A percentile compares a stretch with the other conserved stretches of the same genome.
phyloP scores from a whole-genome alignment of 495 filamentous ascomycete species.

The Hyaloscypha finlandica region DNA sequence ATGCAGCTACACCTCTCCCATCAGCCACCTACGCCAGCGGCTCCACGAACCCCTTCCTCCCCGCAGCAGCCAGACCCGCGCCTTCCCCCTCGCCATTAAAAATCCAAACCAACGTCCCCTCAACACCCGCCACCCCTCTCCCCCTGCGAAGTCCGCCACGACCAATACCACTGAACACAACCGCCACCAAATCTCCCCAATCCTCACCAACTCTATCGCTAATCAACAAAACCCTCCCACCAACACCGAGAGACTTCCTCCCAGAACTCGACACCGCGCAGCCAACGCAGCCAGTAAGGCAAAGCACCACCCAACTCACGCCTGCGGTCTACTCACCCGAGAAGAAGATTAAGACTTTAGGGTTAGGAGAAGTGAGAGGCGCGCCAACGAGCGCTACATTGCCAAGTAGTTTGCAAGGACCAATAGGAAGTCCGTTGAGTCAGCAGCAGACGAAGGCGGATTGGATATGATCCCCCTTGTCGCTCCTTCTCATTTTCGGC shows the following conservation, averaged over 20 bases:
- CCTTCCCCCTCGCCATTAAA: slow-evolving; percentile 20
- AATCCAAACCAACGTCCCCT: slow-evolving; percentile 18
- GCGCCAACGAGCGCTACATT: slow-evolving; percentile 14
- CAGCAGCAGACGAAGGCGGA: slow-evolving; percentile 7
- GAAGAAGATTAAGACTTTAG: slow-evolving; percentile 17
- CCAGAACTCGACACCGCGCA: not conserved
- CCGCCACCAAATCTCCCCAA: slow-evolving; percentile 1
- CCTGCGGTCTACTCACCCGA: slow-evolving; percentile 32
- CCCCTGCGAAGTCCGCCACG: slow-evolving; percentile 9
- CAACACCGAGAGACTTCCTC: slow-evolving; percentile 26
- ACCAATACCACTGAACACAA: slow-evolving; percentile 12
- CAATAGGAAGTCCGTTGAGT: not conserved
- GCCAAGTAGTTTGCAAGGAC: slow-evolving; percentile 6
- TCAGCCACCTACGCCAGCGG: slow-evolving; percentile 4
- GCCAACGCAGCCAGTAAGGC: slow-evolving; percentile 3
- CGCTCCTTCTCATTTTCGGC: not conserved
- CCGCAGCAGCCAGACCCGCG: not conserved
- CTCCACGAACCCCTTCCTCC: not conserved
- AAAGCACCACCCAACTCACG: slow-evolving; percentile 23
- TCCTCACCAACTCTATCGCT: not conserved
- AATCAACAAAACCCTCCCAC: slow-evolving; percentile 31
- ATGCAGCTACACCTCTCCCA: slow-evolving; percentile 4
- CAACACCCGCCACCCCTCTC: not conserved
- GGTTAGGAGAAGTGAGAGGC: not conserved
- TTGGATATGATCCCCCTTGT: slow-evolving; percentile 14